These are phyloP conservation scores for Calophaca sinica DNA, from an alignment of 306 rosid species.

Conservation along the genomic window DNA sequence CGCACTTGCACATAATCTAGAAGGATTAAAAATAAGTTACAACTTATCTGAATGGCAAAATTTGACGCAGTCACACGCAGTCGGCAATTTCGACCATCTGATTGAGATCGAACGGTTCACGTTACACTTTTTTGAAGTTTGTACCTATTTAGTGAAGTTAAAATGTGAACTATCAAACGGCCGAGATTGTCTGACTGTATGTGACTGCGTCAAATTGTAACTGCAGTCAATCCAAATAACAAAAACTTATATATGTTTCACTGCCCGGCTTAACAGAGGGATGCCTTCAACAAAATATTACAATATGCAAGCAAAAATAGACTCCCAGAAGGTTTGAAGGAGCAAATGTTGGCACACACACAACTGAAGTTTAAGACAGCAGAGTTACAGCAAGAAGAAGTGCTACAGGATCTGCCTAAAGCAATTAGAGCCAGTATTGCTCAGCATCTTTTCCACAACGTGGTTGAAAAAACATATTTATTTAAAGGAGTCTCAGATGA, in stretches of 20 bases:
- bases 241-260: slow-evolving; percentile 24
- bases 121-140: no score
- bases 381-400: slow-evolving; percentile 83
- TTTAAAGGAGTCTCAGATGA: slow-evolving; percentile 79
- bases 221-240: background rate
- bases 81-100: no score
- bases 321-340: slow-evolving; percentile 83
- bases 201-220: no score
- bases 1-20: no score
- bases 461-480: slow-evolving; percentile 67
- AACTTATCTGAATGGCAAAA: background rate
- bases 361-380: slow-evolving; percentile 88
- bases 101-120: no score
- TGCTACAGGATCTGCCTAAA: slow-evolving; percentile 72
- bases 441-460: slow-evolving; percentile 72
- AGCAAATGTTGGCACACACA: slow-evolving; percentile 82
- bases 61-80: no score
- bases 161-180: no score
- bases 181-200: no score
- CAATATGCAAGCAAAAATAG: slow-evolving; percentile 77
- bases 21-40: background rate
- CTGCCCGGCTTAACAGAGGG: slow-evolving; percentile 59
- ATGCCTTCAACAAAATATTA: slow-evolving; percentile 69
- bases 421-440: slow-evolving; percentile 80
- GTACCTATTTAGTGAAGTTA: no score